Conservation (phyloP, 73 alveolate species). For the Paramecium pentaurelia region DNA sequence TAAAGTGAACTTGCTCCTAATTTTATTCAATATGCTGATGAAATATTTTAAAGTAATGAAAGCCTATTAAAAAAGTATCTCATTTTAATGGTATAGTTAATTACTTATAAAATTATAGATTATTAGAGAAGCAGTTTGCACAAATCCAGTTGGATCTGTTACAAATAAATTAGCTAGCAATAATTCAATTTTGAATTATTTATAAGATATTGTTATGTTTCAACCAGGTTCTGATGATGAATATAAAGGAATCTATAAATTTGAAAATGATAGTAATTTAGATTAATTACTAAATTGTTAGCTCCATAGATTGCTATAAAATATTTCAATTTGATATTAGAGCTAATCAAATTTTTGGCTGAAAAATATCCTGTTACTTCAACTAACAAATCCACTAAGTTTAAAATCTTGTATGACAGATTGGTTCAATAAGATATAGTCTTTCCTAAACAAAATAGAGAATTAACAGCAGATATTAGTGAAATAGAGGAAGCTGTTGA, state of each 20-base stretch:
- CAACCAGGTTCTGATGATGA: not conserved
- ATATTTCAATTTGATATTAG: not conserved
- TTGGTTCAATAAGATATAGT: not conserved
- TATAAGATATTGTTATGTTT: not conserved
- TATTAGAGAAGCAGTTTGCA: not conserved
- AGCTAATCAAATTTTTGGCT: not conserved
- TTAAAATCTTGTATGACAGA: not conserved
- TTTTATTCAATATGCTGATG: not conserved
- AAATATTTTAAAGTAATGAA: not conserved
- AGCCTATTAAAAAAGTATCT: not conserved
- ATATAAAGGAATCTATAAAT: not conserved
- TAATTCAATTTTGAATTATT: not conserved
- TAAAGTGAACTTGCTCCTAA: not conserved
- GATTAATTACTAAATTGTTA: not conserved
- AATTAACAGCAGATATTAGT: not conserved
- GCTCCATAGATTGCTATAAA: not conserved
- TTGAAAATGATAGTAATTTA: not conserved
- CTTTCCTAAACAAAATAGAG: not conserved
- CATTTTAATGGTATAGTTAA: not conserved
- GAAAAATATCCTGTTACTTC: not conserved
- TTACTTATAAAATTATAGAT: not conserved
- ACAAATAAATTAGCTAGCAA: not conserved
- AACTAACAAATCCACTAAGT: not conserved
- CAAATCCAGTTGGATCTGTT: not conserved
- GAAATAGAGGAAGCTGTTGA: not conserved